Conservation (phyloP, 2,329 filamentous ascomycete genomes). For the Microcera coccophila region DNA sequence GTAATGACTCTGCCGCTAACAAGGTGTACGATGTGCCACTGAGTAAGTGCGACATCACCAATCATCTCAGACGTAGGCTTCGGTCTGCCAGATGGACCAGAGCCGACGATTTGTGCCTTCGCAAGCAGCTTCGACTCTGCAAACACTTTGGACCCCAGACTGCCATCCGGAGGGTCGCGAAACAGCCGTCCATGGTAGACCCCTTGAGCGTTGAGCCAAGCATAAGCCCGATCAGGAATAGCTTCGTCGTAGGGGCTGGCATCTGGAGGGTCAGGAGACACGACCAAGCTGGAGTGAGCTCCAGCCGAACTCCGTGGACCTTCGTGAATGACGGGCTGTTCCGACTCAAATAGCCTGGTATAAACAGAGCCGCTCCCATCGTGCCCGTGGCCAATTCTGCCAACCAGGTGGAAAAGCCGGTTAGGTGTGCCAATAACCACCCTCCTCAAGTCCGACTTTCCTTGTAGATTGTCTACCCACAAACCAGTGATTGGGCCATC, state of each 20-base stretch:
- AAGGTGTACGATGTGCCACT: constrained; percentile 87
- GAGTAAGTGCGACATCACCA: constrained; percentile 77
- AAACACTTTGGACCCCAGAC: constrained; percentile 71
- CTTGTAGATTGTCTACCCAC: constrained; percentile 71
- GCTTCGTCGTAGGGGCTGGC: constrained; percentile 52
- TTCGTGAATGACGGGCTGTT: constrained; percentile 75
- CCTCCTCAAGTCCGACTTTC: constrained; percentile 67
- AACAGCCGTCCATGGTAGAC: constrained; percentile 81
- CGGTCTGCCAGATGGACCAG: constrained; percentile 61
- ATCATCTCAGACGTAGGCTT: constrained; percentile 68
- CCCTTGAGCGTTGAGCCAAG: constrained; percentile 85
- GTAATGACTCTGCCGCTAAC: constrained; percentile 80
- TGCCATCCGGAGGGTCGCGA: constrained; percentile 53
- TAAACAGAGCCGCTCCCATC: constrained; percentile 86
- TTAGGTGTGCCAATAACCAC: constrained; percentile 77
- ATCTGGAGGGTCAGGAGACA: constrained; percentile 71
- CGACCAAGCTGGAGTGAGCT: constrained; percentile 60
- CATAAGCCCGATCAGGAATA: constrained; percentile 71
- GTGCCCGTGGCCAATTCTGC: constrained; percentile 68
- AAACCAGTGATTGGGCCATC: constrained; percentile 82
- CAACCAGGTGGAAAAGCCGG: constrained; percentile 75
- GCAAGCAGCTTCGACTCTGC: constrained; percentile 74
- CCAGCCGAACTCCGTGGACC: constrained; percentile 54
- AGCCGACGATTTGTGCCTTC: constrained; percentile 66
- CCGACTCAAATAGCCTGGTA: constrained; percentile 79